These are phyloP conservation scores for Sonneratia alba DNA, from an alignment of 345 rosid species.

Conservation along the genomic window DNA sequence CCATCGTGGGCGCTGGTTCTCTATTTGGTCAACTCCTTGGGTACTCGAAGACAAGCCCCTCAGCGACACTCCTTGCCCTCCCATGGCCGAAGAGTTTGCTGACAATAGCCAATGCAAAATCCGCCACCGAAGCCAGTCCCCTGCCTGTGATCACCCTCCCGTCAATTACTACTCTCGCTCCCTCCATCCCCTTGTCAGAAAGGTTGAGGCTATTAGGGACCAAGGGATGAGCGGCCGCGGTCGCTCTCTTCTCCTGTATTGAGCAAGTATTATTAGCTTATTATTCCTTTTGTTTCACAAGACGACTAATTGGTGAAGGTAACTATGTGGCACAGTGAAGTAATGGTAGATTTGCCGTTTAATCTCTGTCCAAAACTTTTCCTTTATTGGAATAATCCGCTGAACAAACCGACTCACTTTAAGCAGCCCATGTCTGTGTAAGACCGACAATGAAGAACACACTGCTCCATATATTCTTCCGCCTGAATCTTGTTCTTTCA, in stretches of 20 bases:
- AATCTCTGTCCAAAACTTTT: not conserved
- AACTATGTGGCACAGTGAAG: not conserved
- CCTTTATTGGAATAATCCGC: not conserved
- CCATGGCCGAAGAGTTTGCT: slow-evolving; percentile 73
- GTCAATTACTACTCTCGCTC: slow-evolving; percentile 68
- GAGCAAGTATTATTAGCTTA: not conserved
- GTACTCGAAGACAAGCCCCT: slow-evolving; percentile 79
- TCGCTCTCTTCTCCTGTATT: slow-evolving; percentile 49
- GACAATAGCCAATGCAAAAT: slow-evolving; percentile 63
- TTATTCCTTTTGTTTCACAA: not conserved
- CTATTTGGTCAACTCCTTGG: slow-evolving; percentile 29
- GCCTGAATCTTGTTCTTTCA: slow-evolving; percentile 54
- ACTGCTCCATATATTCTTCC: slow-evolving; percentile 73
- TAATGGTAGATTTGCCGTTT: not conserved
- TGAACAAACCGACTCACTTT: slow-evolving; percentile 28
- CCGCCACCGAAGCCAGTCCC: slow-evolving; percentile 55
- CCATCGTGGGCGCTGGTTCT: not conserved
- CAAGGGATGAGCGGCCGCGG: slow-evolving; percentile 45
- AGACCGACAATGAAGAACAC: slow-evolving; percentile 46
- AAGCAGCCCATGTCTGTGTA: slow-evolving; percentile 60
- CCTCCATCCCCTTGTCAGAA: slow-evolving; percentile 23
- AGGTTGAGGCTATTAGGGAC: slow-evolving; percentile 22
- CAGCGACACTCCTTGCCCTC: slow-evolving; percentile 81
- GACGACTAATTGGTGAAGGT: too few relatives aligned
- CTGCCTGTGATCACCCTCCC: slow-evolving; percentile 74